These are phyloP conservation scores for Aspergillus steynii DNA, from an alignment of 495 filamentous ascomycete species.

Conservation along the genomic window DNA sequence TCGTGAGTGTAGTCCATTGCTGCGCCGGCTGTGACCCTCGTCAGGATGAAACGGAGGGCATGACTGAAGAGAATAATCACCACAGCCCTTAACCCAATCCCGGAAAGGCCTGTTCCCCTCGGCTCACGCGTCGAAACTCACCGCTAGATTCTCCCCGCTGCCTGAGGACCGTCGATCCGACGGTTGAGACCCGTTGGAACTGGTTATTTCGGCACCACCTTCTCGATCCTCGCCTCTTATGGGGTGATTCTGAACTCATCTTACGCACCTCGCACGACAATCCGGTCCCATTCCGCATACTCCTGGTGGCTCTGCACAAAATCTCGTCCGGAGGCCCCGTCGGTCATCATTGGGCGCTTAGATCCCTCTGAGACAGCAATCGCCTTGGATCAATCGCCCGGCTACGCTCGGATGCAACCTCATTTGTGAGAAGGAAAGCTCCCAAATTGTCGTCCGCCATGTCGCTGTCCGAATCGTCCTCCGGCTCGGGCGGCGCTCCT, in stretches of 20 bases:
- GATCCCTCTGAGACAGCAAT: not conserved
- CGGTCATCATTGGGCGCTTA: constrained; percentile 6
- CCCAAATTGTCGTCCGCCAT: constrained; percentile 16
- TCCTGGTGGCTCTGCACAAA: not conserved
- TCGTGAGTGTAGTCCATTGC: not conserved
- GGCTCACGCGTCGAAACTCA: not conserved
- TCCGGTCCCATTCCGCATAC: not conserved
- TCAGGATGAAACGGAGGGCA: not conserved
- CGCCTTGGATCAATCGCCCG: not conserved
- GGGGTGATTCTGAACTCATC: constrained; percentile 13
- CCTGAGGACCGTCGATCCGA: not conserved
- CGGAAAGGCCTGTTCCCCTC: not conserved
- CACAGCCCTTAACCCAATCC: not conserved
- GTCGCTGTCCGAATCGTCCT: constrained; percentile 37
- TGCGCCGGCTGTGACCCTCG: not conserved
- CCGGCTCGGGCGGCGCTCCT: constrained; percentile 19
- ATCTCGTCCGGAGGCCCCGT: not conserved
- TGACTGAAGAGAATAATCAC: not conserved
- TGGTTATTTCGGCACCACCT: not conserved
- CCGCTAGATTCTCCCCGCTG: not conserved
- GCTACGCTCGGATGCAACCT: not conserved
- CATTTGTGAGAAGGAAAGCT: not conserved
- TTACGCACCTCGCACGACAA: constrained; percentile 12
- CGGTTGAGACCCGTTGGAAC: not conserved
- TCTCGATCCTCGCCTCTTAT: constrained; percentile 6